Percentiles rank a stretch among this genome's conserved stretches.
Conservation (phyloP, 2,329 filamentous ascomycete genomes). For the Trichoderma aggressivum region DNA sequence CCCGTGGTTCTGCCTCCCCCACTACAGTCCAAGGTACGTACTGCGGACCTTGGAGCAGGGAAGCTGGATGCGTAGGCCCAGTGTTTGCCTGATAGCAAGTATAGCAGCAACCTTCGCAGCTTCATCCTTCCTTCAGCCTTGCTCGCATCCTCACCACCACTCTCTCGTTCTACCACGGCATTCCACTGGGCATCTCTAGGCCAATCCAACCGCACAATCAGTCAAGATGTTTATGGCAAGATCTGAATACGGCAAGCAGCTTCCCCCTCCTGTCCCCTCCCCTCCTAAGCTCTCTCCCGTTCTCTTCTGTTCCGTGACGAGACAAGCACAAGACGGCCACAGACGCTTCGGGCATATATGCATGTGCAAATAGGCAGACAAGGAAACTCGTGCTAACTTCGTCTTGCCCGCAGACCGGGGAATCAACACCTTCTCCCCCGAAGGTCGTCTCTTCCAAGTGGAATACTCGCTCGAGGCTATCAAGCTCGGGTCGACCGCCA, state of each 20-base stretch:
- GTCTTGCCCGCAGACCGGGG: slow-evolving; percentile 69
- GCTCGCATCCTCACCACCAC: slow-evolving; percentile 19
- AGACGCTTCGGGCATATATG: not conserved
- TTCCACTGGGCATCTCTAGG: not conserved
- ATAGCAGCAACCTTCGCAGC: not conserved
- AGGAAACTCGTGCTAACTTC: slow-evolving; percentile 18
- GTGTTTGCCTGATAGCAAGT: slow-evolving; percentile 35
- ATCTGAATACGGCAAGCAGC: slow-evolving; percentile 81
- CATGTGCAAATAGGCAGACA: not conserved
- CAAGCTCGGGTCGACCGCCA: slow-evolving; percentile 97
- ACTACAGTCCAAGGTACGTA: slow-evolving; percentile 2
- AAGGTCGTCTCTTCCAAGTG: slow-evolving; percentile 99
- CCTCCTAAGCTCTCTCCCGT: not conserved
- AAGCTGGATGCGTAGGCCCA: slow-evolving; percentile 35
- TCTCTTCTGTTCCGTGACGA: not conserved
- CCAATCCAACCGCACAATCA: slow-evolving; percentile 31
- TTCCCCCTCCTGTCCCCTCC: slow-evolving; percentile 22
- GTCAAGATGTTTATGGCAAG: slow-evolving; percentile 98
- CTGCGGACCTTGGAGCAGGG: not conserved
- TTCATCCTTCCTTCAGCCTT: slow-evolving; percentile 22
- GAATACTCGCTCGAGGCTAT: slow-evolving; percentile 99
- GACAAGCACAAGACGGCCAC: not conserved
- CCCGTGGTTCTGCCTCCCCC: not conserved
- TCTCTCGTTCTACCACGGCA: not conserved
- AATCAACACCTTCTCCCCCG: slow-evolving; percentile 99